Base-by-base conservation (phyloP, 345 rosid species). In the Eucalyptus lansdowneana region DNA sequence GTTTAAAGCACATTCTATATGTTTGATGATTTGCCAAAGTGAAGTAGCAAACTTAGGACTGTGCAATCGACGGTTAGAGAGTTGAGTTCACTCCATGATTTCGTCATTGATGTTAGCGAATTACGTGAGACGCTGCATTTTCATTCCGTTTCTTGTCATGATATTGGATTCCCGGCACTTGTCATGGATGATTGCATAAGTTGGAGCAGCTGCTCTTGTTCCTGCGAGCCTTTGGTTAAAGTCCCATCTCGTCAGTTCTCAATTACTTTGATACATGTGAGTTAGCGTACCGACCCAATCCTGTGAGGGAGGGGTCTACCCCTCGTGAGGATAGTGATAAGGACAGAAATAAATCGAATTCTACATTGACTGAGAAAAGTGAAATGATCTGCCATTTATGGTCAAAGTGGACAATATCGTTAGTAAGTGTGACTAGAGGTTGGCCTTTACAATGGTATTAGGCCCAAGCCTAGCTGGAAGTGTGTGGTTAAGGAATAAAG, bases 361-460 rank as follows among this genome's bases (percentile, higher is more conserved):
- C 25, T 2, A 19, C 58, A 21, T 21, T 53, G 25, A 2, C 5
- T 21, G 5, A 0, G 25, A 53, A 53, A 53, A 2, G 58, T 21
- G 5, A 21, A 53, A 53, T 19, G 58, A 53, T 53, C 11, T 53
- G 2, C 25, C 1, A 53, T 53, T 53, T 53, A 19, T 3, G 25
- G 5, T 21, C 25, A 53, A 21, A 53, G 25, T 0, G 0, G 0
- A 53, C 25, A 53, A 53, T 21, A 53, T 53, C 0, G 0, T 53
- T 53, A 53, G 24, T 1, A 53, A 8, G 51, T 53, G 10, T 0
- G 25, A 4, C 25, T 21, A 53, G 11, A 53, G 58, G 2, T 53
- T 1, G 11, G 5, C 58, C 25, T 2, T 21, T 53, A 53, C 11
- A 53, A 53, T 53, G 5, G 5, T 8, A 53, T 21, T 53, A 19